These are phyloP conservation scores for Colletotrichum truncatum DNA, from an alignment of 2,329 filamentous ascomycete species.

Conservation along the genomic window DNA sequence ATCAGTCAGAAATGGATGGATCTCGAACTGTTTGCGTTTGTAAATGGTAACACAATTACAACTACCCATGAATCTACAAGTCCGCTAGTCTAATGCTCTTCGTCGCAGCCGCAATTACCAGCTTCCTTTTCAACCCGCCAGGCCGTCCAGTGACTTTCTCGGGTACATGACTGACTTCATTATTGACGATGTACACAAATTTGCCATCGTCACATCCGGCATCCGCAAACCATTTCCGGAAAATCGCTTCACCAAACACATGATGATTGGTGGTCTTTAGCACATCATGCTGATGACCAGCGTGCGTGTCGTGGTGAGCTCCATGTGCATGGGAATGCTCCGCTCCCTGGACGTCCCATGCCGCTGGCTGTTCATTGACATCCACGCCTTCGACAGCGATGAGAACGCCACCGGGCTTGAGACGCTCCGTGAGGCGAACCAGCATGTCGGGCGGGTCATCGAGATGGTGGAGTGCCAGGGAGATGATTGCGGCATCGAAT, in stretches of 20 bases:
- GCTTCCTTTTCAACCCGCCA: constrained; percentile 12
- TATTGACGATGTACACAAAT: constrained; percentile 18
- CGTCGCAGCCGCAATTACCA: constrained; percentile 14
- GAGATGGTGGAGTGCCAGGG: constrained; percentile 47
- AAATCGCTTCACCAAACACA: constrained; percentile 35
- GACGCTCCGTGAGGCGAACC: constrained; percentile 36
- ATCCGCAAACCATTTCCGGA: constrained; percentile 33
- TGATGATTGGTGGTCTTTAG: constrained; percentile 32
- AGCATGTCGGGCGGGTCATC: constrained; percentile 39
- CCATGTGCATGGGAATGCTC: not conserved
- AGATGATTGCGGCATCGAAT: constrained; percentile 45
- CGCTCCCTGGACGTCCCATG: not conserved
- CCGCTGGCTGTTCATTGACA: constrained; percentile 2
- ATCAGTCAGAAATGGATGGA: too few relatives aligned
- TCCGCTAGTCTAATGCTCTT: not conserved
- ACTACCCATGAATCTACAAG: too few relatives aligned
- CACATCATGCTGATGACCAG: constrained; percentile 10
- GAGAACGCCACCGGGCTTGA: constrained; percentile 41
- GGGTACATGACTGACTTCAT: constrained; percentile 22
- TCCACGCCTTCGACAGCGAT: constrained; percentile 42
- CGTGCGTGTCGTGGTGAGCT: not conserved
- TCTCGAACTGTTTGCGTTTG: too few relatives aligned
- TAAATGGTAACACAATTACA: too few relatives aligned
- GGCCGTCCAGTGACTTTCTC: not conserved
- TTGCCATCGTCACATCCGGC: constrained; percentile 56